phyloP scores from a whole-genome alignment of 169 alveolate species.

The Eimeria maxima region DNA sequence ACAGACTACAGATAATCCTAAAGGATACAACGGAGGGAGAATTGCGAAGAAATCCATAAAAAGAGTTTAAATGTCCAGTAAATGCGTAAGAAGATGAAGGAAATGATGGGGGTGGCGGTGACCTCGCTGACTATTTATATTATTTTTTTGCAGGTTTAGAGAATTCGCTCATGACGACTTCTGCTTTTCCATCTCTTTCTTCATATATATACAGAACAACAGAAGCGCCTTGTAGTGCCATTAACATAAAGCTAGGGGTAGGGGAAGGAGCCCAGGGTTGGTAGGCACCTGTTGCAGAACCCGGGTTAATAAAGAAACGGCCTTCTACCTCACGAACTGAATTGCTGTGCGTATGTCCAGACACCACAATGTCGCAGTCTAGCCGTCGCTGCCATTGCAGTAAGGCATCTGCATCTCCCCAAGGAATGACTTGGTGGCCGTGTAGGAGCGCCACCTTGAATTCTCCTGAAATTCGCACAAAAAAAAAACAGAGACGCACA shows the following conservation, averaged over 20 bases:
- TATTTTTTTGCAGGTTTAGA: constrained; percentile 78
- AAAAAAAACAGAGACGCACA: neutral
- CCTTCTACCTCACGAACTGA: constrained; percentile 91
- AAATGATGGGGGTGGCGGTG: neutral
- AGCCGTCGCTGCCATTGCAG: constrained; percentile 92
- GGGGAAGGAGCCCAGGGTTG: constrained; percentile 85
- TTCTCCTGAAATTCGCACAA: constrained; percentile 88
- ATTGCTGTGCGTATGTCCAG: constrained; percentile 95
- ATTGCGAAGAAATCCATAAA: neutral
- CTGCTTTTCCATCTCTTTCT: constrained; percentile 88
- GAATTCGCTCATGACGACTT: constrained; percentile 89
- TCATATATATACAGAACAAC: constrained; percentile 89
- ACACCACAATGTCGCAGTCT: constrained; percentile 94
- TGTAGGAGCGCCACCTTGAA: constrained; percentile 96
- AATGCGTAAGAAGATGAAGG: neutral
- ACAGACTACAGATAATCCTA: neutral
- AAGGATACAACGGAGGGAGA: neutral
- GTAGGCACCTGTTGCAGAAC: constrained; percentile 96
- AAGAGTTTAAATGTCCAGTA: neutral
- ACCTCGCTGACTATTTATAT: neutral
- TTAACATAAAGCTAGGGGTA: constrained; percentile 88
- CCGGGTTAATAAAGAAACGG: constrained; percentile 96
- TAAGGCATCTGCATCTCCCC: constrained; percentile 96
- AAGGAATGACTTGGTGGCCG: constrained; percentile 97
- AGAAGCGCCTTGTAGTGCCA: constrained; percentile 90